phyloP scores from a whole-genome alignment of 495 filamentous ascomycete genomes.

The Cladorrhinum samala region DNA sequence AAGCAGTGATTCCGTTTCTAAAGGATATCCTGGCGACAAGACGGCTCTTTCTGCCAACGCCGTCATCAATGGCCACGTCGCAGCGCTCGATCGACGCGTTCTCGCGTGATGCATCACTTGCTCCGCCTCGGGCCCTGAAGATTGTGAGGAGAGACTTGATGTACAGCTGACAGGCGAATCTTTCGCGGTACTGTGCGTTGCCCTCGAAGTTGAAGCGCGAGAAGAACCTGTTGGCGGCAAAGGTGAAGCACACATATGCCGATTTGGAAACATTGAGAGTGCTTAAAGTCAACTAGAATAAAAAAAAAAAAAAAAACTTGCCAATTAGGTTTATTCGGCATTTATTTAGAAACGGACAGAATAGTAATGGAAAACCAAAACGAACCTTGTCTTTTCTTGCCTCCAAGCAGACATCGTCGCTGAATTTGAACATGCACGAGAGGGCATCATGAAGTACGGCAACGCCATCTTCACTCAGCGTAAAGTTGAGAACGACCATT shows the following conservation, averaged over 20 bases:
- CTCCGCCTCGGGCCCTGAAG: slow-evolving; percentile 35
- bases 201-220: slow-evolving; percentile 62
- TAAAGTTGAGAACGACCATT: slow-evolving; percentile 60
- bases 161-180: slow-evolving; percentile 44
- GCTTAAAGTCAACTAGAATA: slow-evolving; percentile 64
- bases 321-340: background rate
- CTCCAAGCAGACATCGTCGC: slow-evolving; percentile 82
- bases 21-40: slow-evolving; percentile 78
- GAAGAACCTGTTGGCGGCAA: slow-evolving; percentile 74
- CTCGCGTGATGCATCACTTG: slow-evolving; percentile 32
- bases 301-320: background rate
- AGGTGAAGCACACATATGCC: slow-evolving; percentile 76
- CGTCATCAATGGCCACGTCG: slow-evolving; percentile 76
- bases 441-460: slow-evolving; percentile 73
- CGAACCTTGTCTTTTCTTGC: slow-evolving; percentile 64
- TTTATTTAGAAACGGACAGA: no score
- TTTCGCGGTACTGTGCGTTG: slow-evolving; percentile 37
- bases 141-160: slow-evolving; percentile 42
- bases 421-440: slow-evolving; percentile 86
- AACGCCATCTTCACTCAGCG: slow-evolving; percentile 68
- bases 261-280: slow-evolving; percentile 90
- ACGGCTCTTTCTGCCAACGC: slow-evolving; percentile 67
- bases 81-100: slow-evolving; percentile 80
- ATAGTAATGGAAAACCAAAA: background rate
- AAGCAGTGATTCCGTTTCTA: slow-evolving; percentile 85